Conservation (phyloP, 2,329 filamentous ascomycete genomes). For the Cladosporium sp. region DNA sequence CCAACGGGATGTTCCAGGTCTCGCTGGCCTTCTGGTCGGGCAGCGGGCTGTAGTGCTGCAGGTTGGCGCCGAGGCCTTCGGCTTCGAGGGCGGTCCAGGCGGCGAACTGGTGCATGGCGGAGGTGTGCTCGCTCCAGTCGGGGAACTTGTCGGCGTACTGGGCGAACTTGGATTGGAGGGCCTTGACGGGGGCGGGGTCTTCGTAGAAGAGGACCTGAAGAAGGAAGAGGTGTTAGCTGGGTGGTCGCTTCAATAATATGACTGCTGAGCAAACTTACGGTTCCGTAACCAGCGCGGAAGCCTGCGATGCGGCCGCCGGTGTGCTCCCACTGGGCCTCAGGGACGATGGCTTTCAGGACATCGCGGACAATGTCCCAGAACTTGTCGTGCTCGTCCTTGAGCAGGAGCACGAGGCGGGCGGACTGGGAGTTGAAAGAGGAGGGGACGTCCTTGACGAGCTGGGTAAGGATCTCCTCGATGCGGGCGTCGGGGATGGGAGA, state of each 20-base stretch:
- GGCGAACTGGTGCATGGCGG: conserved; percentile 48
- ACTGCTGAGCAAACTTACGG: conserved; percentile 53
- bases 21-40: conserved; percentile 70
- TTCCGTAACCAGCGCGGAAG: conserved; percentile 74
- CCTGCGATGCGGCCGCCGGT: conserved; percentile 53
- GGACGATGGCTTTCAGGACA: conserved; percentile 67
- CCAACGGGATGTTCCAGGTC: conserved; percentile 68
- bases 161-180: conserved; percentile 68
- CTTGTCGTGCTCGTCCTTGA: conserved; percentile 80
- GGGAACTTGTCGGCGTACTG: conserved; percentile 79
- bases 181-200: conserved; percentile 67
- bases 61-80: conserved; percentile 33
- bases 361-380: conserved; percentile 76
- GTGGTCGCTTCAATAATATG: not conserved
- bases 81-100: conserved; percentile 33
- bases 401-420: conserved; percentile 74
- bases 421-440: conserved; percentile 88
- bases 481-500: conserved; percentile 70
- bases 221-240: not conserved
- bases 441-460: conserved; percentile 68
- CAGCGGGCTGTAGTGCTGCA: conserved; percentile 46
- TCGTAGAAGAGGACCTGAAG: conserved; percentile 78
- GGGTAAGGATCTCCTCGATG: conserved; percentile 62
- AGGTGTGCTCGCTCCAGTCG: conserved; percentile 71
- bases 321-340: conserved; percentile 61